phyloP scores from a whole-genome alignment of 2,329 filamentous ascomycete species.

The Trichoderma oligosporum region DNA sequence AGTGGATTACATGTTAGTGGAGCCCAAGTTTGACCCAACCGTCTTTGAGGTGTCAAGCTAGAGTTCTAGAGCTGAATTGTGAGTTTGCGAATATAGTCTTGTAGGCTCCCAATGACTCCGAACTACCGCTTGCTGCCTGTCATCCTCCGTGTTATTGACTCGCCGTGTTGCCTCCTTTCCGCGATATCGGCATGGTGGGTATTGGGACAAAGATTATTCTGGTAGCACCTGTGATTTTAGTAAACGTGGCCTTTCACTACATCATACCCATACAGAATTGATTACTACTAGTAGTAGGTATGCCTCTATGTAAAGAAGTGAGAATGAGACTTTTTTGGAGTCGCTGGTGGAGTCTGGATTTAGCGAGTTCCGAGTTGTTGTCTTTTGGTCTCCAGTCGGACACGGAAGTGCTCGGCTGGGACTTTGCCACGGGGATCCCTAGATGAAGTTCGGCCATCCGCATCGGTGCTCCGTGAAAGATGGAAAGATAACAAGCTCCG shows the following conservation, averaged over 20 bases:
- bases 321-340: background rate
- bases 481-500: background rate
- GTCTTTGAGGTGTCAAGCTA: too few species aligned
- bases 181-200: conserved; percentile 9
- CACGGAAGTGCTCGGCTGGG: conserved; percentile 3
- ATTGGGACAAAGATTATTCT: too few species aligned
- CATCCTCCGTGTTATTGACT: background rate
- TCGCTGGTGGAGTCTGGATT: background rate
- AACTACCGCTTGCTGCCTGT: background rate
- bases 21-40: too few species aligned
- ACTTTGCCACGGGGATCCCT: conserved; percentile 3
- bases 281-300: too few species aligned
- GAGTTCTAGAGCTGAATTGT: too few species aligned
- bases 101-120: background rate
- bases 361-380: background rate
- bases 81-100: too few species aligned
- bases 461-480: conserved; percentile 4
- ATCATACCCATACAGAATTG: background rate
- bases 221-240: background rate
- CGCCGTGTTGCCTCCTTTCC: background rate
- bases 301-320: too few species aligned
- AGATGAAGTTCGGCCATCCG: background rate
- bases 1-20: too few species aligned
- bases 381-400: background rate
- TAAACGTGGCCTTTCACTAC: background rate